Evolutionary conservation across 2,329 filamentous ascomycete genomes (phyloP).

Genomic region (Orbilia oligospora): DNA sequence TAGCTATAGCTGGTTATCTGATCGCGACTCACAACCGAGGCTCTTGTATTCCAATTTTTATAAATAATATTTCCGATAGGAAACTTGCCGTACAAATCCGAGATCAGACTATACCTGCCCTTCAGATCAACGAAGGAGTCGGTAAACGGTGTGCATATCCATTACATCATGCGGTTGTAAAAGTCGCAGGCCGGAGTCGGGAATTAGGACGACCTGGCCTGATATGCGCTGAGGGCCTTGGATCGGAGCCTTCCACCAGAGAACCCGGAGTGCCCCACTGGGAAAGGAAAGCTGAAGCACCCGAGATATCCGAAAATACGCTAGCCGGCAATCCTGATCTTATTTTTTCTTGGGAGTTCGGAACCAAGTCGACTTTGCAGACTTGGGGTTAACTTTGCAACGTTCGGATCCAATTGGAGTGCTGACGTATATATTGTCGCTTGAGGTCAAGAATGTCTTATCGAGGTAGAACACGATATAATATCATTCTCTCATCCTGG

Average conservation of each 20-base stretch:
- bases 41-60: not conserved
- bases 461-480: not conserved
- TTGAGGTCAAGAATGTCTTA: conserved; percentile 9
- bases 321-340: not conserved
- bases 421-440: conserved; percentile 22
- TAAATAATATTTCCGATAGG: not conserved
- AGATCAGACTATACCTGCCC: no score
- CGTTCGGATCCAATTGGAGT: not conserved
- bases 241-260: not conserved
- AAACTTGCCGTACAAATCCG: not conserved
- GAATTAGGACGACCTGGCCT: conserved; percentile 10
- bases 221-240: conserved; percentile 14
- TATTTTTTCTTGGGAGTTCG: conserved; percentile 1
- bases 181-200: conserved; percentile 1
- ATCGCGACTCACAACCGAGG: not conserved
- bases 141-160: not conserved
- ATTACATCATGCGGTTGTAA: not conserved
- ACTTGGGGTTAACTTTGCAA: not conserved
- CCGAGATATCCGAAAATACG: conserved; percentile 20
- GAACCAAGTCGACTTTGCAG: not conserved
- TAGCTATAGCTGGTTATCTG: not conserved
- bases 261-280: not conserved
- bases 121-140: not conserved
- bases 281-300: not conserved
- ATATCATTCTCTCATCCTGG: not conserved